phyloP scores from a whole-genome alignment of 1,139 yeast species.

The Protomyces lactucae-debilis region DNA sequence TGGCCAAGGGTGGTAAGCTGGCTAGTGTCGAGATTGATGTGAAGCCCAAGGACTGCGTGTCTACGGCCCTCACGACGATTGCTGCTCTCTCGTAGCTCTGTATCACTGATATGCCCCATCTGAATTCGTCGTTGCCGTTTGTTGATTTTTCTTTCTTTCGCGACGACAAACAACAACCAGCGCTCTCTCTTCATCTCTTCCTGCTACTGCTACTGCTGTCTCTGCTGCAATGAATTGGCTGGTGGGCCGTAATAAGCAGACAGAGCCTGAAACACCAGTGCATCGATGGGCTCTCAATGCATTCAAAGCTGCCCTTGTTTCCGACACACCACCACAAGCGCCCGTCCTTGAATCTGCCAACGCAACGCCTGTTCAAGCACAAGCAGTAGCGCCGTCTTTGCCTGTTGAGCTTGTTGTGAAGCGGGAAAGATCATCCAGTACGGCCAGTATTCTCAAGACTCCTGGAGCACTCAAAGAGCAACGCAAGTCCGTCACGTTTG shows the following conservation, averaged over 20 bases:
- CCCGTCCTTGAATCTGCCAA: neutral
- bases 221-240: slow-evolving; percentile 15
- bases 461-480: slow-evolving; percentile 4
- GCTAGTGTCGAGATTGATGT: slow-evolving; percentile 60
- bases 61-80: slow-evolving; percentile 45
- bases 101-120: neutral
- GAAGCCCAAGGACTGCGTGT: slow-evolving; percentile 73
- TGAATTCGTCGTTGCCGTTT: neutral
- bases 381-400: neutral
- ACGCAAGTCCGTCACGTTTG: slow-evolving; percentile 7
- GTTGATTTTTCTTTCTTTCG: neutral
- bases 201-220: neutral
- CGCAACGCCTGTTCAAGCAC: neutral
- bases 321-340: slow-evolving; percentile 8
- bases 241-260: neutral
- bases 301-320: slow-evolving; percentile 6
- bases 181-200: neutral
- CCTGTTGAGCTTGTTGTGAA: neutral
- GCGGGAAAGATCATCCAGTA: neutral
- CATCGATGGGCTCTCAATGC: slow-evolving; percentile 22
- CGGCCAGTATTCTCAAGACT: slow-evolving; percentile 7
- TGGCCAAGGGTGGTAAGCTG: slow-evolving; percentile 64
- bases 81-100: neutral
- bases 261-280: slow-evolving; percentile 20
- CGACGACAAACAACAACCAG: slow-evolving; percentile 9